Base-by-base conservation (phyloP, 352 stramenopile species). In the Phytopythium vexans region DNA sequence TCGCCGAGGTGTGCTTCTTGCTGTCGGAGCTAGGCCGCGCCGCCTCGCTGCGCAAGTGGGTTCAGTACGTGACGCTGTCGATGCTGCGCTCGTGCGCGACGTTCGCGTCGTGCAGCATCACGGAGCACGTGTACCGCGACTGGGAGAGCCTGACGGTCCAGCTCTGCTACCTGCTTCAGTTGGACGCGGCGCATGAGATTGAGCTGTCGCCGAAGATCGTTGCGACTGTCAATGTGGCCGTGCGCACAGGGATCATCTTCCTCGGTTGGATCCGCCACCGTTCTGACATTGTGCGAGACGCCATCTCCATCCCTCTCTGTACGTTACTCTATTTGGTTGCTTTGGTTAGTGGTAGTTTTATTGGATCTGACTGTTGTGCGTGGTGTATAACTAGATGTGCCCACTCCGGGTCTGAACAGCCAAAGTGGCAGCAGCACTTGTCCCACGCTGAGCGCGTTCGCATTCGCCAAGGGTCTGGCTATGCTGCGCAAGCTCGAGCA, bases 81-180 rank as follows among this genome's bases (percentile, higher is more conserved):
- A 89, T 92, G 82, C 61, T 94, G 10, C 78, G 90, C 47, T 90
- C 80, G 11, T 89, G 80, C 54, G 74, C 72, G 11, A 92, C 80
- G 10, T 92, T 91, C 39, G 79, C 82, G 11, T 91, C 82, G 1
- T 89, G 80, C 49, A 75, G 61, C 16, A 88, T 92, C 43, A 82
- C 75, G 6, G 74, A 89, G 16, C 75, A 90, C 21, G 77, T 90
- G 21, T 90, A 89, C 58, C 78, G 83, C 14, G 83, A 94, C 49
- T 94, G 83, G 83, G 82, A 94, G 47, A 74, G 78, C 15, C 66
- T 94, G 3, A 92, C 81, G 9, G 87, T 90, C 41, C 83, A 94
- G 62, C 66, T 94, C 4, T 89, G 81, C 47, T 90, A 88, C 49
- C 64, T 94, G 5, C 59, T 90, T 1, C 80, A 88, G 43, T 65